These are phyloP conservation scores for Suhomyces bribrorum DNA, from an alignment of 1,139 yeast genomes.

Conservation along the genomic window DNA sequence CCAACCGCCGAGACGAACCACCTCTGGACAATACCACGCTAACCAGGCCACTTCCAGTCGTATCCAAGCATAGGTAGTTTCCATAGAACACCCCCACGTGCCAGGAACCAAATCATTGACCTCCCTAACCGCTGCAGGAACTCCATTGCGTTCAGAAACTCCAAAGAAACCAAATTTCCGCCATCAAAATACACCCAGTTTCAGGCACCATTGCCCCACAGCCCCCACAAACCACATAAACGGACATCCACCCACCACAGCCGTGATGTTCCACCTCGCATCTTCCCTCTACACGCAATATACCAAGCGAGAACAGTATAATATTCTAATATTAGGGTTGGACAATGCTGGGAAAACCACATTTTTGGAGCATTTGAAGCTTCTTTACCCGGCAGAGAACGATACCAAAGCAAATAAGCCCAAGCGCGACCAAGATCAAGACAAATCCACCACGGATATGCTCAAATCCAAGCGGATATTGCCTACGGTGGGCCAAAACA, in stretches of 20 bases:
- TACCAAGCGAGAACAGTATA: conserved; percentile 50
- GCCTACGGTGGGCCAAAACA: conserved; percentile 53
- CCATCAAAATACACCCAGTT: not conserved
- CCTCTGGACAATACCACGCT: too few species aligned
- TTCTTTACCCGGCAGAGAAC: conserved; percentile 36
- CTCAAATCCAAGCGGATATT: conserved; percentile 56
- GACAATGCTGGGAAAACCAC: conserved; percentile 98
- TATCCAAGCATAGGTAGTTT: too few species aligned
- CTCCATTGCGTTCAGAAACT: too few species aligned
- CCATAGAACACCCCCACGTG: too few species aligned
- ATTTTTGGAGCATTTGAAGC: conserved; percentile 52
- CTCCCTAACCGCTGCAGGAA: too few species aligned
- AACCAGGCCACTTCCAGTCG: too few species aligned
- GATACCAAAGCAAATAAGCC: conserved; percentile 15
- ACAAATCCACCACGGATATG: conserved; percentile 25
- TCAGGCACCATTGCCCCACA: not conserved
- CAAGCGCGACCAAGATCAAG: conserved; percentile 5
- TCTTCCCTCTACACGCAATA: conserved; percentile 50
- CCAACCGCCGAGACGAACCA: too few species aligned
- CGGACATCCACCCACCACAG: not conserved
- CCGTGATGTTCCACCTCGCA: conserved; percentile 46
- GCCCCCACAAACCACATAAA: not conserved
- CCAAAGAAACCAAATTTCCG: too few species aligned
- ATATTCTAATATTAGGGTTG: conserved; percentile 78
- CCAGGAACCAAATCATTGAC: too few species aligned